Evolutionary conservation across 2,329 filamentous ascomycete species (phyloP).

Genomic region (Aspergillus melleus): DNA sequence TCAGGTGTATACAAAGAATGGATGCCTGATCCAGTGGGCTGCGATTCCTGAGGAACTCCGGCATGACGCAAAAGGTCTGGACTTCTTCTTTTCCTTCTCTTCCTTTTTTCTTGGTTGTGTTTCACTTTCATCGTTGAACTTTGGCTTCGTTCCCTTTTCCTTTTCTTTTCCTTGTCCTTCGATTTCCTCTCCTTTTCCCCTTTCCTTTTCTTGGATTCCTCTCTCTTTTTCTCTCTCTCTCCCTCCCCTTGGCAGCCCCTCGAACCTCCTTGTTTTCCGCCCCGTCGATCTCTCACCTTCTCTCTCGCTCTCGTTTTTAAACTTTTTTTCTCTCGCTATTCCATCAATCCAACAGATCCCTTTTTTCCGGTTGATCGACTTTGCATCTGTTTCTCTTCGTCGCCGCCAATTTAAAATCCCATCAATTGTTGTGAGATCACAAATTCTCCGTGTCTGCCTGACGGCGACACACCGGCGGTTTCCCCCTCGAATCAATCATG

Average conservation of each 20-base stretch:
- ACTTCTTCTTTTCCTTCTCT: constrained; percentile 1
- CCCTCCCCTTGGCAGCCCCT: not conserved
- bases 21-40: not conserved
- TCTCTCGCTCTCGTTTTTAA: not conserved
- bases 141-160: not conserved
- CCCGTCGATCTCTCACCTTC: not conserved
- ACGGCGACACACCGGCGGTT: constrained; percentile 10
- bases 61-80: constrained; percentile 9
- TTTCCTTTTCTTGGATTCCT: not conserved
- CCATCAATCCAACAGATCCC: not conserved
- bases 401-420: not conserved
- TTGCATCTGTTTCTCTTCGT: not conserved
- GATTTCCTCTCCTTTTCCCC: not conserved
- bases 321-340: too few species aligned
- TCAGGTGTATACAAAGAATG: too few species aligned
- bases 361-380: not conserved
- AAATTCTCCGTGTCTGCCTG: constrained; percentile 9
- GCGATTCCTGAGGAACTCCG: not conserved
- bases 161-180: constrained; percentile 1
- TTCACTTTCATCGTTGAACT: too few species aligned
- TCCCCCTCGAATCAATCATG: constrained; percentile 26
- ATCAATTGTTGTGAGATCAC: not conserved
- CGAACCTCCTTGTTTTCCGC: not conserved
- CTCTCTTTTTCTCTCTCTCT: not conserved
- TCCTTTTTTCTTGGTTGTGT: not conserved